Base-by-base conservation (phyloP, 805 yeast species). In the Hanseniaspora hatyaiensis region DNA sequence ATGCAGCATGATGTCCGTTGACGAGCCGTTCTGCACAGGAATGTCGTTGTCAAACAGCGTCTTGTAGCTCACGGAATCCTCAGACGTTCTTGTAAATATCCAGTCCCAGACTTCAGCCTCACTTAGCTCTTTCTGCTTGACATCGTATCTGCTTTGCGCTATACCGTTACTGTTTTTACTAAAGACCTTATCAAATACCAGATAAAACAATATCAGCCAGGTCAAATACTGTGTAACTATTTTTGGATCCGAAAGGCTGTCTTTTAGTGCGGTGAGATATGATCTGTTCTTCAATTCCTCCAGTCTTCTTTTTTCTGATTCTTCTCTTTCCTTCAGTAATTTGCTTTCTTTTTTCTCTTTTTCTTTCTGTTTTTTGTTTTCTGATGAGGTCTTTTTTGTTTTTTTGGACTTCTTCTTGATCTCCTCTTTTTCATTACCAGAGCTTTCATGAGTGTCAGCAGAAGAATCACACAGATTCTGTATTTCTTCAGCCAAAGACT, bases 401-500 rank as follows among this genome's bases (percentile, higher is more conserved):
- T 24, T 37, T n/a, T 26, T 37, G 8, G 4, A 20, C 24, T 16
- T 42, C 30, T 33, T 23, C 13, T 11, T 20, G 20, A 9, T 9
- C 3, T 33, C 26, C 6, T 40, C 29, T 22, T 22, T 29, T n/a
- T 32, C 8, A n/a, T 22, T 22, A 11, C 8, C 8, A 6, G 19
- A 8, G 3, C 16, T 12, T 8, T 15, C 23, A 5, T 12, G 3
- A 12, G 19, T 18, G 12, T 31, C 9, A 6, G 13, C n/a, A 23
- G 20, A 11, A 13, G 22, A n/a, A 8, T 36, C 41, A 18, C 18
- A n/a, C 2, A 43, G 4, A 2, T 20, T 20, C 36, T 43, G 47
- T 12, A 68, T 26, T 47, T 73, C 76, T 6, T 64, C 65, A 3
- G 74, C 62, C 59, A 80, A 53, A 1, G 70, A 64, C 4, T 50